Base-by-base conservation (phyloP, 2,329 filamentous ascomycete genomes). In the Orbilia brochopaga region DNA sequence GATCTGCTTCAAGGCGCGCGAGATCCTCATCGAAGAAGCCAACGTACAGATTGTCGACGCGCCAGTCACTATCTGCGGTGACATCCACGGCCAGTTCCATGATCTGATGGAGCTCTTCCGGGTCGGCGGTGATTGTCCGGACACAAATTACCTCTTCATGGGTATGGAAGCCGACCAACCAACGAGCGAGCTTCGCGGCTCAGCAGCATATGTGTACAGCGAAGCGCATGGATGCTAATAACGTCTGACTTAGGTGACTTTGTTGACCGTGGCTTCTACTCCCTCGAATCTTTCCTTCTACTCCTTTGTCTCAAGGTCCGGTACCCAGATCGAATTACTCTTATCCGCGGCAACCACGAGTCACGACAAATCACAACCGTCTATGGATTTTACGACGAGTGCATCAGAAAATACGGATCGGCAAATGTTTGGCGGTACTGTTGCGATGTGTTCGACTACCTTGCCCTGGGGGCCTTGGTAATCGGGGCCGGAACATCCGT, bases 301-400 rank as follows among this genome's bases (percentile, higher is more conserved):
- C 88, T 99, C 10, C 86, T 99, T 59, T 96, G 92, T 79, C 87
- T 97, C 77, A 97, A 97, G 84, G 93, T 97, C 73, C 90, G 93
- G 79, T 97, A 97, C 79, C 94, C 93, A 59, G 92, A 97, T 80
- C 91, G 94, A 76, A 97, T 97, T 83, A 97, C 94, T 2, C 85
- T 97, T 46, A 96, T 97, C 78, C 86, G 93, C 74, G 93, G 93
- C 74, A 96, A 96, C 79, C 92, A 96, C 82, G 93, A 97, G 81
- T 97, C 92, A 50, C 87, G 93, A 69, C 93, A 97, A 80, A 97
- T 97, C 75, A 97, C 93, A 21, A 96, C 91, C 3, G 93, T 97
- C 13, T 97, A 97, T 79, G 93, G 93, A 74, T 97, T 97, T 82
- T 97, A 97, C 82, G 93, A 97, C 78, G 93, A 97, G 81, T 97